Evolutionary conservation across 148 eudicot species (phyloP), one percentile per base, ranked within the genome.

Genomic region (Persicaria tinctoria): DNA sequence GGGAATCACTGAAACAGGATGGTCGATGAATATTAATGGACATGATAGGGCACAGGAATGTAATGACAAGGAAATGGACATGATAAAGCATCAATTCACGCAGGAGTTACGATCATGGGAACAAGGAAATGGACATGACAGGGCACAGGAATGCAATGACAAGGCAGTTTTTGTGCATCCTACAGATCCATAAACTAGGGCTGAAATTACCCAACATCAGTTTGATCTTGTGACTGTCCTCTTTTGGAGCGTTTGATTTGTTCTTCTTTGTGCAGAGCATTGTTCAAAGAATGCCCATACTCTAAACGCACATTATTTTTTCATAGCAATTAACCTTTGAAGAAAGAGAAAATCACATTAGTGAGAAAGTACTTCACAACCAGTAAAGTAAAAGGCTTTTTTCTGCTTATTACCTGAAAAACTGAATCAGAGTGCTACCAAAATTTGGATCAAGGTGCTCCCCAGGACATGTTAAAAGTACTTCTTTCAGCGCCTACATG

Each of bases 381-480:
- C n/a, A n/a, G n/a, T n/a, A n/a, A n/a, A n/a, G n/a, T n/a, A n/a
- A n/a, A n/a, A n/a, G n/a, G 60, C 4, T 0, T 53, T 55, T 55
- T 55, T 8, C 60, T 18, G 48, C 41, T 55, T 56, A 50, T 72
- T 78, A 86, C 97, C 97, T 89, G 90, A 79, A 91, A 89, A 69
- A 91, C 82, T 27, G 97, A 84, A 79, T 89, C 91, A 53, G 91
- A 53, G 91, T 89, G 75, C 78, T 80, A 11, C 76, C 90, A 79
- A 91, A 89, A 73, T 91, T 86, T 46, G 85, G 83, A 76, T 79
- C 83, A 62, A 73, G 69, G 75, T 82, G 83, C 77, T 85, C 79
- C 51, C 78, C 75, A 82, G 86, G 77, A 77, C 82, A 85, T 79
- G 86, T 83, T 71, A 86, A 86, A 75, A 91, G 84, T 48, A 82